Conservation (phyloP, 441 rosid genomes). For the Mallotus japonicus region DNA sequence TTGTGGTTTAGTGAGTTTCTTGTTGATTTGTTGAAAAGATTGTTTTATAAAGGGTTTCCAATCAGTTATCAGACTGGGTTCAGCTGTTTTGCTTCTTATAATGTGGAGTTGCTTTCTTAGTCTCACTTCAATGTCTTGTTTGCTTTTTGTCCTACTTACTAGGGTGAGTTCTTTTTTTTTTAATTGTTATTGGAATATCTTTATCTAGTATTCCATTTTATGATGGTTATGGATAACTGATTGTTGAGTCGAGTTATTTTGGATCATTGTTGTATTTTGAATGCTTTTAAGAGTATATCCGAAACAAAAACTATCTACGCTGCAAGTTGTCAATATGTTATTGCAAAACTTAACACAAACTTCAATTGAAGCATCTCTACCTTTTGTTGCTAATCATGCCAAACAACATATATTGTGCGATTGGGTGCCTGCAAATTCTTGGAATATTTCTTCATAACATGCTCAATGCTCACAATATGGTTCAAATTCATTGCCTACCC, state of each 20-base stretch:
- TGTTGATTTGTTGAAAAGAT: slow-evolving; percentile 77
- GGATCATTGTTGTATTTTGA: background rate
- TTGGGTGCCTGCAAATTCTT: slow-evolving; percentile 21
- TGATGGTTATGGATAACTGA: background rate
- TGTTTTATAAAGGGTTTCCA: slow-evolving; percentile 63
- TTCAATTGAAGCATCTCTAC: slow-evolving; percentile 26
- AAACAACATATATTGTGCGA: slow-evolving; percentile 15
- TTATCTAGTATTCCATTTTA: background rate
- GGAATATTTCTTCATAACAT: slow-evolving; percentile 20
- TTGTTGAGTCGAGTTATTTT: background rate
- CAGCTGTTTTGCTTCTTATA: slow-evolving; percentile 83
- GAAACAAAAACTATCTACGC: no score
- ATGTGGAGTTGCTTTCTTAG: slow-evolving; percentile 99
- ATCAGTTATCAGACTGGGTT: slow-evolving; percentile 68
- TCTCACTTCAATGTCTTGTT: slow-evolving; percentile 83
- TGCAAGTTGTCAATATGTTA: slow-evolving; percentile 22
- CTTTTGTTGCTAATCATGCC: slow-evolving; percentile 17
- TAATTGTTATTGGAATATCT: background rate
- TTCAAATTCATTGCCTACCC: slow-evolving; percentile 33
- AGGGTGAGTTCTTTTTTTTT: slow-evolving; percentile 59
- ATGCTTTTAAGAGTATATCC: background rate
- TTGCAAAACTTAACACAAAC: slow-evolving; percentile 15
- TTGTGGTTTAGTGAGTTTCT: slow-evolving; percentile 37
- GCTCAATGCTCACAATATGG: slow-evolving; percentile 4
- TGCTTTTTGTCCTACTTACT: slow-evolving; percentile 71